Evolutionary conservation across 2,329 filamentous ascomycete genomes (phyloP), one percentile per base, ranked within the genome.

Genomic region (Parastagonospora avenae): DNA sequence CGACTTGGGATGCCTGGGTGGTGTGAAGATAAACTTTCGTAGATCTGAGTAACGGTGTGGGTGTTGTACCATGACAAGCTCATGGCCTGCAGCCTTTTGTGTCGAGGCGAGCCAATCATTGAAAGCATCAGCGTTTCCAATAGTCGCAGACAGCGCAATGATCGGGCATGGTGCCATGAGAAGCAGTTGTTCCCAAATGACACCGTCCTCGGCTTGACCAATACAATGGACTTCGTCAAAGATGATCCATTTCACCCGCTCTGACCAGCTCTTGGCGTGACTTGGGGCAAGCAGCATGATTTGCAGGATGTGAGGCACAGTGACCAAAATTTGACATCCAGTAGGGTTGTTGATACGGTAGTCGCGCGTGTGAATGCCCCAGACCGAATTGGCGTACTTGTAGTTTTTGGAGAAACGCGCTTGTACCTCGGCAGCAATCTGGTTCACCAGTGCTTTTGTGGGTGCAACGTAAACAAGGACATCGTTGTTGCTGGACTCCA

Each of bases 181-280:
- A 1, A 92, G 76, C 3, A 93, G 77, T 64, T 92, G 89, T 62
- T 93, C 89, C 89, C 88, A 93, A 2, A 92, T 79, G 1, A 91
- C 76, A 45, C 89, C 89, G 58, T 92, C 89, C 7, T 91, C 86
- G 0, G 85, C 82, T 66, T 92, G 85, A 0, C 89, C 88, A 52
- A 93, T 92, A 30, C 84, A 91, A 67, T 93, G 89, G 2, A 92
- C 85, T 73, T 93, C 89, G 63, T 93, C 89, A 51, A 92, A 92
- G 43, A 92, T 91, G 65, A 92, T 91, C 42, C 88, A 81, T 61
- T 85, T 89, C 11, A 92, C 81, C 45, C 86, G 77, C 3, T 79
- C 79, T 0, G 88, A 82, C 89, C 89, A 93, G 2, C 77, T 75
- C n/a, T 80, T 82, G 3, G 88, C 86, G 59, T 91, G 89, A 83